phyloP scores from a whole-genome alignment of 1,284 basidiomycete genomes.

The Cryptococcus sp. region DNA sequence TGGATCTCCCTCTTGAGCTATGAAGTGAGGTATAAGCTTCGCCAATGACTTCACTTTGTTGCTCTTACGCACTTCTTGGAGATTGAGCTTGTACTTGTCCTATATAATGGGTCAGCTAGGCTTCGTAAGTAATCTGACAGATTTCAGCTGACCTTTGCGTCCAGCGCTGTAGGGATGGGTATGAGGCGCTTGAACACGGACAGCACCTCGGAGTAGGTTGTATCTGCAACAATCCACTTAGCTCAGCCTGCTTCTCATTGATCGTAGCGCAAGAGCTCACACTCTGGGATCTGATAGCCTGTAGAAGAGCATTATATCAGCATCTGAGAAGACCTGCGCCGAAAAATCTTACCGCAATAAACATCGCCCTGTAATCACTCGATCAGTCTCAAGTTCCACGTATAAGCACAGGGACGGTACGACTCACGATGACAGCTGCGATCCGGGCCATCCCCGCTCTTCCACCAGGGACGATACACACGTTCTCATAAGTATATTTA shows the following conservation, averaged over 20 bases:
- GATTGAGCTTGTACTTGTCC: constrained; percentile 69
- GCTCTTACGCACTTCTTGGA: constrained; percentile 53
- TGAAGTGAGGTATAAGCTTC: not conserved
- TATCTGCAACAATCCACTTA: constrained; percentile 28
- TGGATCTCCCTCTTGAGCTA: constrained; percentile 67
- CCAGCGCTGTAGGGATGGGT: constrained; percentile 73
- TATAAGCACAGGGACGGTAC: not conserved
- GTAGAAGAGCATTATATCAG: not conserved
- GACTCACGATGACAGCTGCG: constrained; percentile 73
- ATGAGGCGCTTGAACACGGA: constrained; percentile 85
- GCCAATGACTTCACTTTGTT: not conserved
- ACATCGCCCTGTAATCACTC: constrained; percentile 28
- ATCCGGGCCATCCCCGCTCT: constrained; percentile 83
- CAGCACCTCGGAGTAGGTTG: constrained; percentile 64
- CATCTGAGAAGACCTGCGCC: not conserved
- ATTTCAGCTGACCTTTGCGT: constrained; percentile 15
- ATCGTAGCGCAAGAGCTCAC: constrained; percentile 8
- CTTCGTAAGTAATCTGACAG: not conserved
- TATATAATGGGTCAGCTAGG: constrained; percentile 59
- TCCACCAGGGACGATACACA: constrained; percentile 69
- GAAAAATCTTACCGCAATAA: constrained; percentile 34
- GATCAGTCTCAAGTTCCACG: not conserved
- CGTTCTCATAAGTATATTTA: constrained; percentile 85
- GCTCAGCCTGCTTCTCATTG: not conserved
- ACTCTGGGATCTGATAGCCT: constrained; percentile 44